Percentiles rank a stretch among this genome's conserved stretches.
These are phyloP conservation scores for Vitellaria paradoxa DNA, from an alignment of 179 eudicot species.

Conservation along the genomic window DNA sequence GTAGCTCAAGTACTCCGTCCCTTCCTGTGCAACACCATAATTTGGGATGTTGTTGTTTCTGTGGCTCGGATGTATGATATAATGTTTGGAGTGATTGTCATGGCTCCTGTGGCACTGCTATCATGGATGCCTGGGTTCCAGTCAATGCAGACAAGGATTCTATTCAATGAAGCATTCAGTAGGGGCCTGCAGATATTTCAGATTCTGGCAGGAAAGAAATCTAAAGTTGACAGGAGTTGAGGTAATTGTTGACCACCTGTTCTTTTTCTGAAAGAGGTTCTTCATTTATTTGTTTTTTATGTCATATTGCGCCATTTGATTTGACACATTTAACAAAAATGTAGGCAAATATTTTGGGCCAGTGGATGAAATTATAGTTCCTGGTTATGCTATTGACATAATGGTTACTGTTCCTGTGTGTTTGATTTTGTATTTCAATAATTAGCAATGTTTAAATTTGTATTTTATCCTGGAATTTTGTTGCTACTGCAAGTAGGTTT, in stretches of 20 bases:
- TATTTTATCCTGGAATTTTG: constrained; percentile 6
- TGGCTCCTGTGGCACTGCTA: constrained; percentile 78
- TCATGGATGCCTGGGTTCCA: constrained; percentile 96
- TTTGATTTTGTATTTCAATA: not conserved
- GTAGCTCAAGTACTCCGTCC: constrained; percentile 68
- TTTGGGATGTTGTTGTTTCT: constrained; percentile 64
- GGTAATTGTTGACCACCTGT: constrained; percentile 16
- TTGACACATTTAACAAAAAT: not conserved
- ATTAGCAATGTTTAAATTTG: not conserved
- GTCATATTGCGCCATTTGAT: constrained; percentile 9
- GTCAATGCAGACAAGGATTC: constrained; percentile 88
- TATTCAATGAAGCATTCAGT: constrained; percentile 87
- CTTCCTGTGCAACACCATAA: constrained; percentile 40
- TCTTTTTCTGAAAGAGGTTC: not conserved
- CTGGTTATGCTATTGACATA: no score
- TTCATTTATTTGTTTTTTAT: not conserved
- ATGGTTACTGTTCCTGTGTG: not conserved
- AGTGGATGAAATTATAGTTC: no score
- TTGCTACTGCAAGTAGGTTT: not conserved
- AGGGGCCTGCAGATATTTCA: constrained; percentile 77
- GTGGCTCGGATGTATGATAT: constrained; percentile 81
- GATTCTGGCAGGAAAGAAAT: constrained; percentile 62
- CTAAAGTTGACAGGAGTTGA: constrained; percentile 31
- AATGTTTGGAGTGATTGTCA: constrained; percentile 77
- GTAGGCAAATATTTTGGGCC: not conserved